A percentile compares a stretch with the other conserved stretches of the same genome.
phyloP scores from a whole-genome alignment of 495 filamentous ascomycete species.

The Annulohypoxylon moriforme region DNA sequence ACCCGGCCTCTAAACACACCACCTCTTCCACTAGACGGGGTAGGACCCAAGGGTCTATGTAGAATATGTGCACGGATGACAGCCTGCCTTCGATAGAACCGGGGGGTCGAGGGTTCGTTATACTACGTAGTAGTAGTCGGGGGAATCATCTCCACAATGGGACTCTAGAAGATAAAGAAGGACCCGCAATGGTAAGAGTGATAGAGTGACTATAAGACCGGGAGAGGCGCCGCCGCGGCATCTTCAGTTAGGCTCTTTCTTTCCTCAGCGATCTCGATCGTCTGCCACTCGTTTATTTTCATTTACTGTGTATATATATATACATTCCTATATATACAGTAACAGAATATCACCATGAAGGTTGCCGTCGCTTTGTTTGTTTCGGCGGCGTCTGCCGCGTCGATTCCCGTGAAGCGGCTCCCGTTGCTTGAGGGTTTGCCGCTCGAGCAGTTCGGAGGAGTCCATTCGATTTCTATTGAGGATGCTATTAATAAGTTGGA shows the following conservation, averaged over 20 bases:
- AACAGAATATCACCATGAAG: conserved; percentile 44
- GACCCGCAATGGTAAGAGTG: conserved; percentile 31
- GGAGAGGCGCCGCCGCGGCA: conserved; percentile 27
- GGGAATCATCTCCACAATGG: conserved; percentile 29
- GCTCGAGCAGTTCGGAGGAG: conserved; percentile 38
- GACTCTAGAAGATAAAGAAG: conserved; percentile 18
- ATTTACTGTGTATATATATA: conserved; percentile 36
- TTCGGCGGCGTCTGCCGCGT: conserved; percentile 45
- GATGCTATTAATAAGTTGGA: conserved; percentile 38
- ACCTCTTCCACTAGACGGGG: conserved; percentile 5
- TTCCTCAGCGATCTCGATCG: conserved; percentile 42
- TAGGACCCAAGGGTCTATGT: conserved; percentile 17
- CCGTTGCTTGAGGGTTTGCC: conserved; percentile 32
- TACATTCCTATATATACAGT: conserved; percentile 30
- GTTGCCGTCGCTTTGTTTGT: conserved; percentile 42
- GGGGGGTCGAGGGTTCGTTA: conserved; percentile 22
- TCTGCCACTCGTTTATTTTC: conserved; percentile 41
- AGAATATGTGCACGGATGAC: conserved; percentile 28
- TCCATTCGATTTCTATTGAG: conserved; percentile 38
- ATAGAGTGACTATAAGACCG: conserved; percentile 28
- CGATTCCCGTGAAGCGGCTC: conserved; percentile 28
- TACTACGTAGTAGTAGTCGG: conserved; percentile 38
- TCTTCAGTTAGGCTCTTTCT: neutral
- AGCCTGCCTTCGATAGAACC: conserved; percentile 27
- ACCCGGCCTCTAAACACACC: conserved; percentile 20